Percentiles rank a stretch among this genome's conserved stretches.
These are phyloP conservation scores for Rhodotorula sphaerocarpa DNA, from an alignment of 768 basidiomycete species.

Conservation along the genomic window DNA sequence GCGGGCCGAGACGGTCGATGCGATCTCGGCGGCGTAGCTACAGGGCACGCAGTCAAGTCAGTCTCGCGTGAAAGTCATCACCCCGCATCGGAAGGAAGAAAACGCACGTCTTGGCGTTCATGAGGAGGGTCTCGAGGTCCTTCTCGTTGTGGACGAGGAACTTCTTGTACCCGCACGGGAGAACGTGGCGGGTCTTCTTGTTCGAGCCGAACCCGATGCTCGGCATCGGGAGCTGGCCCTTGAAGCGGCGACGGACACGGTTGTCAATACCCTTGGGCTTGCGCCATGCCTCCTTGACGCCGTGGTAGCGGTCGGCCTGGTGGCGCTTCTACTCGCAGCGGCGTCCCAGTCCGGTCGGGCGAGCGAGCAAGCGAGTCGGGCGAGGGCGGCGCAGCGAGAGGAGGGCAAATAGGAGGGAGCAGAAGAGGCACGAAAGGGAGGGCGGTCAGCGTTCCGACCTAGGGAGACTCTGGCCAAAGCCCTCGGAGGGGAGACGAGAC, in stretches of 20 bases:
- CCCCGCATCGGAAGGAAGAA: too few species aligned
- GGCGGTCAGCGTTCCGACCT: too few species aligned
- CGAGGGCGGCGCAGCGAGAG: background rate
- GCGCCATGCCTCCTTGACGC: slow-evolving; percentile 97
- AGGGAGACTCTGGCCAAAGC: too few species aligned
- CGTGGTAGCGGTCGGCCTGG: slow-evolving; percentile 94
- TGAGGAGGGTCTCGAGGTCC: slow-evolving; percentile 62
- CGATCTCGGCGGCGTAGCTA: slow-evolving; percentile 89
- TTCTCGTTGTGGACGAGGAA: slow-evolving; percentile 87
- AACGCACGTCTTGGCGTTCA: slow-evolving; percentile 19
- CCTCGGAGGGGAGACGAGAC: too few species aligned
- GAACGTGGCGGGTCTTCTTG: slow-evolving; percentile 89
- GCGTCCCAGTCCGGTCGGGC: background rate
- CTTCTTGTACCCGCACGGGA: slow-evolving; percentile 93
- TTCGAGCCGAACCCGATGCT: slow-evolving; percentile 64
- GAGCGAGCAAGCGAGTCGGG: background rate
- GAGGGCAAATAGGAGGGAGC: too few species aligned
- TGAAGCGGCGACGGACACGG: slow-evolving; percentile 54
- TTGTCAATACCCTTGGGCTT: slow-evolving; percentile 99
- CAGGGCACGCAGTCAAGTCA: slow-evolving; percentile 66
- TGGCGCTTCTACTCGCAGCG: slow-evolving; percentile 54
- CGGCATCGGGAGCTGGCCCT: slow-evolving; percentile 37
- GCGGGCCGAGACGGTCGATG: slow-evolving; percentile 89
- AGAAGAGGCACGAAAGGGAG: too few species aligned
- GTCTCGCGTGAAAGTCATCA: slow-evolving; percentile 41